Base-by-base conservation (phyloP, 2,329 filamentous ascomycete species). In the Sphaerulina musiva region DNA sequence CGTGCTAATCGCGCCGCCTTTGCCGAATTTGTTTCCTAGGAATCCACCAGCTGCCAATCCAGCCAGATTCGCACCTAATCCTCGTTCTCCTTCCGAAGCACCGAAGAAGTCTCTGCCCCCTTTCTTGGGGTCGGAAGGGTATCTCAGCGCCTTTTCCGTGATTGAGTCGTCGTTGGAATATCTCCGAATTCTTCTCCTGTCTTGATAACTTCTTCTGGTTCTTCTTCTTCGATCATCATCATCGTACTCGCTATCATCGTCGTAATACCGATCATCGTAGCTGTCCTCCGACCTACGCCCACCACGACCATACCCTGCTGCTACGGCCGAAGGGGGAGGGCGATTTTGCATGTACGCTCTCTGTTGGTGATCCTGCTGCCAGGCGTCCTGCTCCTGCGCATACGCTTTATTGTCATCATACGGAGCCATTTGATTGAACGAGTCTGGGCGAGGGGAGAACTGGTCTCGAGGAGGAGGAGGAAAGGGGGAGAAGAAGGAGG, bases 321-420 rank as follows among this genome's bases (percentile, higher is more conserved):
- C 39, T 17, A 38, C 42, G n/a, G 48, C 39, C 20, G 48, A 55
- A 12, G 56, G 51, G 14, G 46, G 42, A 31, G 52, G 54, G 43
- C 52, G 46, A 41, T 45, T 52, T 47, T 41, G 53, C 31, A 34
- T 56, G 14, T 53, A 48, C 3, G 54, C 45, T 45, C 48, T 47
- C 46, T 48, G 50, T 34, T 42, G 40, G 26, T 48, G 42, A 45
- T 47, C 51, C 47, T 46, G 55, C 53, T 41, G 51, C 58, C 26
- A 49, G 46, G 17, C 48, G 39, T 49, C 58, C 32, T 51, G 50
- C 42, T 48, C 65, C 34, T 60, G 52, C 43, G 64, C 63, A 44
- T 64, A 63, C 10, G 64, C 64, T 53, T 63, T 66, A 38, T 64
- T 60, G 26, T 65, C 62, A 41, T 66, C 59, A 47, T 65, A 66